Base-by-base conservation (phyloP, 192 early-diverging fungal genomes). In the Dispira simplex region DNA sequence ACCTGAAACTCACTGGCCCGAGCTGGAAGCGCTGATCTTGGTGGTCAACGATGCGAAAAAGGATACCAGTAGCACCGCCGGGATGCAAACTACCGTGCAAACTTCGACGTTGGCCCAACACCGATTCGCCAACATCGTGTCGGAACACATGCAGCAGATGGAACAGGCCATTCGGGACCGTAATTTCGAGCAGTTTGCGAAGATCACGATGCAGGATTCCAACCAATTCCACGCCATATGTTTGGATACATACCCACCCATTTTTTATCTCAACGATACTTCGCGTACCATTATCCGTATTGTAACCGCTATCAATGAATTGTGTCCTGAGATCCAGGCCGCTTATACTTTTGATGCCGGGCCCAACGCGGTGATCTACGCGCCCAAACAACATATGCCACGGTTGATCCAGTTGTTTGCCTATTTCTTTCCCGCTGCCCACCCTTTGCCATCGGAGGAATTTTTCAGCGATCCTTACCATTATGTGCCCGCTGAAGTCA, bases 201-300 rank as follows among this genome's bases (percentile, higher is more conserved):
- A 93, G 72, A 66, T 95, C 62, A 95, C 97, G 62, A 99, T 99
- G 95, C 76, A 72, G 58, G 97, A 99, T 71, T 96, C 93, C 21
- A 99, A 99, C 84, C 91, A 93, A 75, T 99, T 99, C 88, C 97
- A 99, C 71, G 90, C 95, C 44, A 88, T 92, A 44, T 98, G 95
- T 71, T 75, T 97, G n/a, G 97, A 99, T 76, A 97, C 95, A 11
- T 97, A 81, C 75, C 97, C 97, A 39, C 97, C 97, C 20, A 94
- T 99, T 68, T 90, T 94, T 64, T 99, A 99, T 73, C 73, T 99
- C 75, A 98, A 93, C 78, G 94, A 98, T 73, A 84, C 89, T 26
- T 96, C 93, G 55, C 83, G 90, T 52, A 83, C 84, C 55, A 86
- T 99, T 57, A 90, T 95, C 68, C 72, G 72, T 43, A 71, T 97